Percentiles rank a stretch among this genome's conserved stretches.
Conservation (phyloP, 768 basidiomycete genomes). For the Psilocybe sp. region DNA sequence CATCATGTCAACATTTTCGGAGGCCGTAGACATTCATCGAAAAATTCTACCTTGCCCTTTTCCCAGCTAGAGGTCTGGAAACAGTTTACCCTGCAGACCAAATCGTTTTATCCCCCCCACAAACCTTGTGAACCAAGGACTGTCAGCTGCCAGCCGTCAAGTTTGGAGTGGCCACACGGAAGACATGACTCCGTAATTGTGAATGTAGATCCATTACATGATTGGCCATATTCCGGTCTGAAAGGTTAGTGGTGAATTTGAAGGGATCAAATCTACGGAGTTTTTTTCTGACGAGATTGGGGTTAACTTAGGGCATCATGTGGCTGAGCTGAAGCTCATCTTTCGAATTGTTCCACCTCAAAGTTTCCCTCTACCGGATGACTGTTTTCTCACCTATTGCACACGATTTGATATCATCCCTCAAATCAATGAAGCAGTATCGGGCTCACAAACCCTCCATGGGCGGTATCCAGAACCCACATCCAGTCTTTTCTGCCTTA, state of each 20-base stretch:
- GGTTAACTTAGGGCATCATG: constrained; percentile 16
- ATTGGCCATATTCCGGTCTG: constrained; percentile 18
- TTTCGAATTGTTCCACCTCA: constrained; percentile 6
- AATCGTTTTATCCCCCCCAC: constrained; percentile 18
- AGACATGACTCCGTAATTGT: constrained; percentile 18
- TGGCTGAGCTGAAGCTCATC: constrained; percentile 8
- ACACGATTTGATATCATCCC: constrained; percentile 21
- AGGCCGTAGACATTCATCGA: constrained; percentile 5
- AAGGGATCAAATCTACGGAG: too few relatives aligned
- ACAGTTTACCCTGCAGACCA: constrained; percentile 20
- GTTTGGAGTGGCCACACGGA: constrained; percentile 16
- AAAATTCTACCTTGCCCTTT: constrained; percentile 13
- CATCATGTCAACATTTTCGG: constrained; percentile 8
- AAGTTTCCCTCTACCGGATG: neutral
- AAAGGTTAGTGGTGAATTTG: constrained; percentile 14
- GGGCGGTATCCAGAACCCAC: constrained; percentile 17
- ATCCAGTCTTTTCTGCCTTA: constrained; percentile 22
- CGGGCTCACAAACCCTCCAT: neutral
- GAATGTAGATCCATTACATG: constrained; percentile 7
- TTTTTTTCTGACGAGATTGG: neutral
- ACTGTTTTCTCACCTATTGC: constrained; percentile 22
- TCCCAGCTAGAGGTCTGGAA: constrained; percentile 25
- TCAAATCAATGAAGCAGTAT: constrained; percentile 3
- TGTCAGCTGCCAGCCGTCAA: constrained; percentile 19
- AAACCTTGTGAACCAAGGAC: constrained; percentile 16